Percentiles rank a stretch among this genome's conserved stretches.
Conservation (phyloP, 2,329 filamentous ascomycete genomes). For the Alternaria panax region DNA sequence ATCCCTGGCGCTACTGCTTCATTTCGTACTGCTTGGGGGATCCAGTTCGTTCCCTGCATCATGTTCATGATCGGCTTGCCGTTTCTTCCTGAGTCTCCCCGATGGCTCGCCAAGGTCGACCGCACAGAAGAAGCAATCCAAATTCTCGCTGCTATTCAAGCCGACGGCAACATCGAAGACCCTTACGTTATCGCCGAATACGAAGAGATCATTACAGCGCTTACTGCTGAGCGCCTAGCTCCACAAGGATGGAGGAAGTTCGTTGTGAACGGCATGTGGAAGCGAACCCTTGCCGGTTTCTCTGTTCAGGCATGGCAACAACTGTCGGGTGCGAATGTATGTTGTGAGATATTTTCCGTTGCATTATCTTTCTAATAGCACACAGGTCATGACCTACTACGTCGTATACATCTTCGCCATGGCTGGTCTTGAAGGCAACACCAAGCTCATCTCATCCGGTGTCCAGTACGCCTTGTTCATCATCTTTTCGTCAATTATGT, state of each 20-base stretch:
- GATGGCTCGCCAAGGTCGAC: constrained; percentile 56
- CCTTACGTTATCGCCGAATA: constrained; percentile 73
- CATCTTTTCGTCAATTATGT: constrained; percentile 76
- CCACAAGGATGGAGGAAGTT: constrained; percentile 76
- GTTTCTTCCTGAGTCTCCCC: constrained; percentile 55
- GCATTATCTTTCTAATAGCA: not conserved
- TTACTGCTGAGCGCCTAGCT: constrained; percentile 76
- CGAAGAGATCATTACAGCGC: constrained; percentile 74
- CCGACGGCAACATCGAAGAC: constrained; percentile 67
- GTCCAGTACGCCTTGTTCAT: constrained; percentile 85
- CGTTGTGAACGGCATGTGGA: constrained; percentile 74
- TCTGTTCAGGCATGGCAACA: constrained; percentile 81
- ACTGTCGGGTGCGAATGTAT: constrained; percentile 79
- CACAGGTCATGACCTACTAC: constrained; percentile 23
- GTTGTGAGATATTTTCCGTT: constrained; percentile 54
- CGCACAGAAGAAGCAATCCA: constrained; percentile 54
- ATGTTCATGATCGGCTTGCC: constrained; percentile 58
- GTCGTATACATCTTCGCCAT: constrained; percentile 71
- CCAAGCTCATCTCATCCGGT: constrained; percentile 69
- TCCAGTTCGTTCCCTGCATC: constrained; percentile 50
- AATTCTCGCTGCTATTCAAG: constrained; percentile 55
- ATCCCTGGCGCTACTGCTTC: constrained; percentile 33
- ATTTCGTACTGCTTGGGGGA: constrained; percentile 50
- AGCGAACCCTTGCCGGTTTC: constrained; percentile 73
- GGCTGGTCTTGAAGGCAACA: constrained; percentile 69